Evolutionary conservation across 495 filamentous ascomycete genomes (phyloP).

Genomic region (Xylaria longipes): DNA sequence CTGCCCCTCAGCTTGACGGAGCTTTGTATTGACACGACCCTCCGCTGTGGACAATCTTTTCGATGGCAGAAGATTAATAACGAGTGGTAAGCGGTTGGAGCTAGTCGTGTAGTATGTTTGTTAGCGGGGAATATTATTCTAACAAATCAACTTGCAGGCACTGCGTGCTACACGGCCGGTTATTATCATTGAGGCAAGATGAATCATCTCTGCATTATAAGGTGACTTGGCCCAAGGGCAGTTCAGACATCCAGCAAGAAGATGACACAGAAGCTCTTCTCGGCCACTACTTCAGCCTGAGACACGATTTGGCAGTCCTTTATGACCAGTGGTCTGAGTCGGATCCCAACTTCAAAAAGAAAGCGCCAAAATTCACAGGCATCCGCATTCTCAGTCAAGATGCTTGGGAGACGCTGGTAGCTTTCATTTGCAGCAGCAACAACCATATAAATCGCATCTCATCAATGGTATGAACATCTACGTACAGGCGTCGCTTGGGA

Average conservation of each 20-base stretch:
- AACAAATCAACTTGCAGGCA: conserved; percentile 54
- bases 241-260: conserved; percentile 38
- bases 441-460: conserved; percentile 96
- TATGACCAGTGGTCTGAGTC: conserved; percentile 87
- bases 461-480: conserved; percentile 70
- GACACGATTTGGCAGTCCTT: conserved; percentile 70
- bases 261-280: conserved; percentile 74
- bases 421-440: conserved; percentile 98
- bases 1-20: conserved; percentile 80
- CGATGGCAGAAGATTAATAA: conserved; percentile 85
- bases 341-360: conserved; percentile 89
- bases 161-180: conserved; percentile 82
- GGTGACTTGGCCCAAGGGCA: conserved; percentile 60
- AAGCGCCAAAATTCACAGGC: conserved; percentile 84
- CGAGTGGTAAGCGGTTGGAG: conserved; percentile 68
- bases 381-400: conserved; percentile 96
- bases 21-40: conserved; percentile 87
- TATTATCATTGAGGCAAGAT: conserved; percentile 87
- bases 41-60: conserved; percentile 92
- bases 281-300: conserved; percentile 82
- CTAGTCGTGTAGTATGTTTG: not conserved
- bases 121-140: not conserved
- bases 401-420: conserved; percentile 92
- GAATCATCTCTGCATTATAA: conserved; percentile 79
- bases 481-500: not conserved